Conservation (phyloP, 306 rosid genomes). For the Cicer bijugum region DNA sequence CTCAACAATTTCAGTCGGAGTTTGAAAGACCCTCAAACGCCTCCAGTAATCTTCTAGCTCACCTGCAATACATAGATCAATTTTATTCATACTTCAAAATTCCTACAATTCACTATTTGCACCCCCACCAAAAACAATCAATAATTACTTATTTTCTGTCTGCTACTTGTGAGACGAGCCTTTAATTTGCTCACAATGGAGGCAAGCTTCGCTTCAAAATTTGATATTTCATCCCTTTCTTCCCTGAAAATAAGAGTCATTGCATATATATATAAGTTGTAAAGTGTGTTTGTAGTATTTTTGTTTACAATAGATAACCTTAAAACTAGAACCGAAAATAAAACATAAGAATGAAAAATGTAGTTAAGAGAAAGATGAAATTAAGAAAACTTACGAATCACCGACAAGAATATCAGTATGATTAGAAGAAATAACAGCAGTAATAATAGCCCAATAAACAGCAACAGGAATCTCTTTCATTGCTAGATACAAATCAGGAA, state of each 20-base stretch:
- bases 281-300: too few relatives aligned
- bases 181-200: constrained; percentile 47
- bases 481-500: constrained; percentile 47
- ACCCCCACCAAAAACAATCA: not conserved
- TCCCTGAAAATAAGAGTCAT: constrained; percentile 37
- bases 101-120: not conserved
- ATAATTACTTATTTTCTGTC: constrained; percentile 45
- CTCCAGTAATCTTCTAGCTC: constrained; percentile 46
- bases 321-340: too few relatives aligned
- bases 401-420: constrained; percentile 45
- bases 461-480: constrained; percentile 51
- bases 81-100: not conserved
- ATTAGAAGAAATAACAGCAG: constrained; percentile 46
- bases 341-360: too few relatives aligned
- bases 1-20: constrained; percentile 55
- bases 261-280: not conserved
- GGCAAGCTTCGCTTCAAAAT: constrained; percentile 46
- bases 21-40: constrained; percentile 49
- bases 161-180: constrained; percentile 51
- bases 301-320: too few relatives aligned
- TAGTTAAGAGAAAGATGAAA: too few relatives aligned
- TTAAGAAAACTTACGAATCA: constrained; percentile 40
- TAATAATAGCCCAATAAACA: constrained; percentile 55
- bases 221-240: constrained; percentile 37
- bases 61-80: constrained; percentile 17